Evolutionary conservation across 495 filamentous ascomycete species (phyloP).

Genomic region (Aspergillus sclerotioniger): DNA sequence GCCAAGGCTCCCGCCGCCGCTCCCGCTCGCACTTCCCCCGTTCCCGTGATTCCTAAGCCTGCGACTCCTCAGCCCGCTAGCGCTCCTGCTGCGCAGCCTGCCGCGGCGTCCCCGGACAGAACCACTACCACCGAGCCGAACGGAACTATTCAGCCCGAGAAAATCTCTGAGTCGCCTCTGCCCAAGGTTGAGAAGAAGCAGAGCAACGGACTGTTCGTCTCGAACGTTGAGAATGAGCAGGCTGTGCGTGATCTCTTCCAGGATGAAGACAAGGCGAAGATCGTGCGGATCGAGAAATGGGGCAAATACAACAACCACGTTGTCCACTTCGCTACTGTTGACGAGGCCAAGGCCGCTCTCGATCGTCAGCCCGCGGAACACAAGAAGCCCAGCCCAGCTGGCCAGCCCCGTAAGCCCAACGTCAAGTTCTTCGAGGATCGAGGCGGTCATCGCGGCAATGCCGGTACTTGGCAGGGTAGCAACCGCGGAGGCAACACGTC

Average conservation of each 20-base stretch:
- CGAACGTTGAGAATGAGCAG: conserved; percentile 72
- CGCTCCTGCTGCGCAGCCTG: conserved; percentile 34
- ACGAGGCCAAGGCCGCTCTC: conserved; percentile 75
- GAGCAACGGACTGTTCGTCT: conserved; percentile 79
- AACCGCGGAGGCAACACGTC: conserved; percentile 51
- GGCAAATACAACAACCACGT: conserved; percentile 73
- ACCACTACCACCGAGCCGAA: conserved; percentile 33
- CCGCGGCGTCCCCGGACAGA: conserved; percentile 34
- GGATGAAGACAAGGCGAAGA: conserved; percentile 77
- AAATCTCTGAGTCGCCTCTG: conserved; percentile 36
- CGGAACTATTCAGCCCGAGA: conserved; percentile 37
- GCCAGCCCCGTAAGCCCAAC: conserved; percentile 66
- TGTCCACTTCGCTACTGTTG: conserved; percentile 70
- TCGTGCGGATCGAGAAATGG: conserved; percentile 73
- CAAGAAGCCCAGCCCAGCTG: conserved; percentile 62
- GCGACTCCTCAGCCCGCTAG: conserved; percentile 51
- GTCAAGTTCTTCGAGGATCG: conserved; percentile 78
- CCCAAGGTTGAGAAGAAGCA: conserved; percentile 51
- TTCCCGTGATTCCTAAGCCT: conserved; percentile 54
- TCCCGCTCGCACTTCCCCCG: conserved; percentile 45
- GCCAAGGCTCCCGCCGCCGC: conserved; percentile 34
- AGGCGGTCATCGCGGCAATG: conserved; percentile 53
- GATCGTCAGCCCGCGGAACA: conserved; percentile 68
- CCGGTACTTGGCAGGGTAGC: conserved; percentile 74
- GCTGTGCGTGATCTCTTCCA: conserved; percentile 74